phyloP scores from a whole-genome alignment of 2,329 filamentous ascomycete species.

The Epichloe typhina region DNA sequence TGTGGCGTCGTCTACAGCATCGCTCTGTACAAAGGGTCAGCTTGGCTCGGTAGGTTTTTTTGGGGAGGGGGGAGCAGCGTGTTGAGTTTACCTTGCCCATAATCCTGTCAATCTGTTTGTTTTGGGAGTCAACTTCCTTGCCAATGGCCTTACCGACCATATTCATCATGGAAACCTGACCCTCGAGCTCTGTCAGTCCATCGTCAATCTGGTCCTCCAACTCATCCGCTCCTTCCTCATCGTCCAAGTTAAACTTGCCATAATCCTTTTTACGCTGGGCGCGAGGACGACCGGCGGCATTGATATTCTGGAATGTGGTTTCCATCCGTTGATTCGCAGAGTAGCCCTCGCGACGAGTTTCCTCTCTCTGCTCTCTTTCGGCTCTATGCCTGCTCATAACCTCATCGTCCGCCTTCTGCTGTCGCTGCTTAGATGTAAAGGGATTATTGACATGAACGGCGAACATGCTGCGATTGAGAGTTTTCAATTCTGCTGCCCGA shows the following conservation, averaged over 20 bases:
- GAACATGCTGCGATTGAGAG: slow-evolving; percentile 82
- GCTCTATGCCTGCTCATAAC: slow-evolving; percentile 55
- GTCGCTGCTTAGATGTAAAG: slow-evolving; percentile 58
- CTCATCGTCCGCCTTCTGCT: slow-evolving; percentile 50
- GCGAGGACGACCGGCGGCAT: slow-evolving; percentile 14
- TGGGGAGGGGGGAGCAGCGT: too few relatives aligned
- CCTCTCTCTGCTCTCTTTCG: slow-evolving; percentile 52
- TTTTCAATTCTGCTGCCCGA: slow-evolving; percentile 71
- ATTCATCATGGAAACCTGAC: slow-evolving; percentile 59
- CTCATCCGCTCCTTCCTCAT: slow-evolving; percentile 36
- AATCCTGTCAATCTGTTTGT: slow-evolving; percentile 61
- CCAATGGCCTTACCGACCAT: slow-evolving; percentile 61
- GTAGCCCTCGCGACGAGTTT: slow-evolving; percentile 41
- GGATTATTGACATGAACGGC: slow-evolving; percentile 66
- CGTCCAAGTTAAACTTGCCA: slow-evolving; percentile 64
- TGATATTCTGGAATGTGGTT: slow-evolving; percentile 30
- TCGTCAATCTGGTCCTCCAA: slow-evolving; percentile 42
- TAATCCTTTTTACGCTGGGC: slow-evolving; percentile 29
- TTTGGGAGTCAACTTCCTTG: slow-evolving; percentile 63
- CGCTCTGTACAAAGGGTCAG: slow-evolving; percentile 46
- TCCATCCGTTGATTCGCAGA: slow-evolving; percentile 41
- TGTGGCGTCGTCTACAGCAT: slow-evolving; percentile 70
- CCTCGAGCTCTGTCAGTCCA: slow-evolving; percentile 50
- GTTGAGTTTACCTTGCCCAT: slow-evolving; percentile 51
- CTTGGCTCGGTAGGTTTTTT: neutral